These are phyloP conservation scores for Cryptomeria japonica DNA, from an alignment of 75 land plant genomes.

Conservation along the genomic window DNA sequence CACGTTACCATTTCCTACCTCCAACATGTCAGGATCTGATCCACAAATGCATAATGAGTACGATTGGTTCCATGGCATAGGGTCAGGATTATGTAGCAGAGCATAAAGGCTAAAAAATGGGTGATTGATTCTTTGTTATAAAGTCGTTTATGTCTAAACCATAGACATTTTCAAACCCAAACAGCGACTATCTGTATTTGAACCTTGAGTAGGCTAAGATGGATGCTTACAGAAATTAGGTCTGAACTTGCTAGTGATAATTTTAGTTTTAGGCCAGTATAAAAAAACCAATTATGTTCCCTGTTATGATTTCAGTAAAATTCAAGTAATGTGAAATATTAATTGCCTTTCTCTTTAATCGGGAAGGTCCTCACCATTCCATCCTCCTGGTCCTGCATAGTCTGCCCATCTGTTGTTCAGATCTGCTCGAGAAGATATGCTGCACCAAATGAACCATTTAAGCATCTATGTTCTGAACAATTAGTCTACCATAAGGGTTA, in stretches of 20 bases:
- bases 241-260: neutral
- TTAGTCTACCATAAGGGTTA: neutral
- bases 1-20: slow-evolving; percentile 92
- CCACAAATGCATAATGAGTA: slow-evolving; percentile 8
- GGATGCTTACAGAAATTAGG: neutral
- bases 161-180: neutral
- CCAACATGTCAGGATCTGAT: slow-evolving; percentile 94
- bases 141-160: neutral
- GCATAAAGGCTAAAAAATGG: neutral
- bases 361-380: slow-evolving; percentile 37
- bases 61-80: neutral
- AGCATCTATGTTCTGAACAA: neutral
- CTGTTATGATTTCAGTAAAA: neutral
- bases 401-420: slow-evolving; percentile 47
- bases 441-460: slow-evolving; percentile 18
- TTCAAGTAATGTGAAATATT: neutral
- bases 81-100: neutral
- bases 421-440: slow-evolving; percentile 38
- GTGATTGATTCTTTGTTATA: neutral
- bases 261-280: neutral
- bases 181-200: neutral
- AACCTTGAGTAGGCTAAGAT: neutral
- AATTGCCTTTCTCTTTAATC: neutral
- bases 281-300: neutral
- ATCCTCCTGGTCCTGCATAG: slow-evolving; percentile 49